Base-by-base conservation (phyloP, 2,329 filamentous ascomycete species). In the Penicillium sp. region DNA sequence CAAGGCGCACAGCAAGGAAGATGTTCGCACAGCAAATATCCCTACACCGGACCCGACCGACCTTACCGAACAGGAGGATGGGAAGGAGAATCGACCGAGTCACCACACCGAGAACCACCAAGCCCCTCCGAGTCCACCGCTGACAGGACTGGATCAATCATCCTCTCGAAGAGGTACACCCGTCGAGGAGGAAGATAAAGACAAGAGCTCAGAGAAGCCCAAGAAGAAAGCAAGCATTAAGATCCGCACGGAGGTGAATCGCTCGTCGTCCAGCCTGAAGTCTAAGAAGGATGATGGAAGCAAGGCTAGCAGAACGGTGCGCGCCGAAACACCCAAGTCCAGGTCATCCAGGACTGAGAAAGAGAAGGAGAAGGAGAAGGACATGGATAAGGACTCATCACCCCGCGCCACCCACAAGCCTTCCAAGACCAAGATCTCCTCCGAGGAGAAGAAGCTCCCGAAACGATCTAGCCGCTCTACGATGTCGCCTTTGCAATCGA, bases 1-100 rank as follows among this genome's bases (percentile, higher is more conserved):
- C 77, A 97, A 96, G 77, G 90, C 90, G 13, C 91, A 96, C 74
- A 96, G 92, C 80, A 95, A 92, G 75, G 93, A 97, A 77, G 85
- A 87, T 45, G 85, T 96, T 53, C 82, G 85, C 69, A 61, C 74
- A 54, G 67, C 69, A 31, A 72, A 73, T 55, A 75, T 80, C 58
- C 81, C 85, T 61, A 92, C 90, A 1, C 90, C 90, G 19, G 88
- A 92, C 59, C 82, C 88, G 23, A 92, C 89, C 23, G 89, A 92
- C 68, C 66, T 90, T 23, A 85, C 86, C 51, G 79, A 80, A 78
- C 51, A 79, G 76, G 50, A 58, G 63, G 52, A 68, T 55, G 67
- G 62, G 53, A 79, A 77, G 47, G 58, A 65, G 50, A 69, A 69
- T 58, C 66, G 63, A 47, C 57, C 61, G 46, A 61, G 54, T 53